These are phyloP conservation scores for Jaltomata sinuosa DNA, from an alignment of 257 asterid species.

Conservation along the genomic window DNA sequence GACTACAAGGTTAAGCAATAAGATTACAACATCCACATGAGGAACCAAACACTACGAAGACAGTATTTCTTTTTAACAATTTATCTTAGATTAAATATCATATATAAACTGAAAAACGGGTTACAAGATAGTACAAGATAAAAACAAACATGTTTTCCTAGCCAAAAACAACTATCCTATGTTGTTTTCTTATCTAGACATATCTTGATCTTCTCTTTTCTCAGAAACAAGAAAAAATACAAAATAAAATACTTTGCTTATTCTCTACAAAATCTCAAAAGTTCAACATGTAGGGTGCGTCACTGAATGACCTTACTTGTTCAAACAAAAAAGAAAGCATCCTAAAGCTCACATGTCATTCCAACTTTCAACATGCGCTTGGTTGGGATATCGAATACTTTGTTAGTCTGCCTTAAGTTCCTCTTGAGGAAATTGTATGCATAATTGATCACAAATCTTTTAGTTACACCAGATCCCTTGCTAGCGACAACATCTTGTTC, in stretches of 20 bases:
- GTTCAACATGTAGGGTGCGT: background rate
- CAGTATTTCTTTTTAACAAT: background rate
- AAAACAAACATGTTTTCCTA: background rate
- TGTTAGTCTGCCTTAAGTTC: slow-evolving; percentile 34
- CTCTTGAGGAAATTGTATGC: slow-evolving; percentile 44
- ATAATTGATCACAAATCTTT: slow-evolving; percentile 34
- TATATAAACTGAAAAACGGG: background rate
- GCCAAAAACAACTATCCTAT: background rate
- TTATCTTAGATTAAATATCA: background rate
- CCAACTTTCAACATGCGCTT: slow-evolving; percentile 61
- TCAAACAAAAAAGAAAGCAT: too few species aligned
- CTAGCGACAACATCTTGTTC: slow-evolving; percentile 48
- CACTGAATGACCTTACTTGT: background rate
- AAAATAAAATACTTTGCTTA: background rate
- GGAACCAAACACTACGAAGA: too few species aligned
- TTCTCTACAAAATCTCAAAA: background rate
- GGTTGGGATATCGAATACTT: slow-evolving; percentile 47
- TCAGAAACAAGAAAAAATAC: background rate
- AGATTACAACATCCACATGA: background rate
- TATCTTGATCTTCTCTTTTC: background rate
- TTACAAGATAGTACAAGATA: background rate
- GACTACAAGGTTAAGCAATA: too few species aligned
- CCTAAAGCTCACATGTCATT: slow-evolving; percentile 35
- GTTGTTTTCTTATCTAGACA: background rate
- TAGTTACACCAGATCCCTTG: slow-evolving; percentile 26